Conservation (phyloP, 2,329 filamentous ascomycete species). For the Erysiphe neolycopersici region DNA sequence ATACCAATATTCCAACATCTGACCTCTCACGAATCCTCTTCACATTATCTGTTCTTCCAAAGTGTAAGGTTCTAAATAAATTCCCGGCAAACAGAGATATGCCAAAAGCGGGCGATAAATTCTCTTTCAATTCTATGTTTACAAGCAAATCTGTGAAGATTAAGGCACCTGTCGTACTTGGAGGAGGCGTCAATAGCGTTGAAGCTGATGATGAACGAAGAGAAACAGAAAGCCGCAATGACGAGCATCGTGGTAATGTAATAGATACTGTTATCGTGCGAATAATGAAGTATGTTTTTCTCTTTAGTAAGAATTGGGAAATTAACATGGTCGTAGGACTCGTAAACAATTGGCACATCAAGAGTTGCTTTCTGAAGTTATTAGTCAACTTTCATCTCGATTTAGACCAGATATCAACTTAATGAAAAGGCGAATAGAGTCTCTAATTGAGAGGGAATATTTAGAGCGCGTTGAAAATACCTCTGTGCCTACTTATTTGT, state of each 20-base stretch:
- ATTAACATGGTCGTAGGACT: slow-evolving; percentile 25
- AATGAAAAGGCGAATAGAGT: slow-evolving; percentile 62
- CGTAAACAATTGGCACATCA: slow-evolving; percentile 46
- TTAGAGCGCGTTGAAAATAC: slow-evolving; percentile 47
- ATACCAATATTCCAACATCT: slow-evolving; percentile 47
- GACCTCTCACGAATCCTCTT: slow-evolving; percentile 59
- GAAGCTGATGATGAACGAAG: slow-evolving; percentile 45
- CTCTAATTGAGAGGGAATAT: slow-evolving; percentile 51
- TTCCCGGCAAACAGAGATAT: slow-evolving; percentile 55
- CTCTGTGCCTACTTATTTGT: slow-evolving; percentile 36
- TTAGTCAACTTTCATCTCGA: slow-evolving; percentile 36
- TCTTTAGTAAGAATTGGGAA: background rate
- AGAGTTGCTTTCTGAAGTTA: slow-evolving; percentile 42
- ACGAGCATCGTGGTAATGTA: slow-evolving; percentile 41
- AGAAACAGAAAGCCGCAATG: slow-evolving; percentile 50
- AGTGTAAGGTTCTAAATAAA: slow-evolving; percentile 58
- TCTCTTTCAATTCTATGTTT: slow-evolving; percentile 62
- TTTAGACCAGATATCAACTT: slow-evolving; percentile 54
- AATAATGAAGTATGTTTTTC: slow-evolving; percentile 51
- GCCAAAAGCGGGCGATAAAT: slow-evolving; percentile 42
- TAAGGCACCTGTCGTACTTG: slow-evolving; percentile 60
- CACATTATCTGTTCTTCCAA: slow-evolving; percentile 57
- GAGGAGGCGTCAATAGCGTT: slow-evolving; percentile 47
- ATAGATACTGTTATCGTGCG: slow-evolving; percentile 55
- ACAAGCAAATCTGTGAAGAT: slow-evolving; percentile 62